Evolutionary conservation across 163 green algal genomes (phyloP).

Genomic region (Volvox carteri): DNA sequence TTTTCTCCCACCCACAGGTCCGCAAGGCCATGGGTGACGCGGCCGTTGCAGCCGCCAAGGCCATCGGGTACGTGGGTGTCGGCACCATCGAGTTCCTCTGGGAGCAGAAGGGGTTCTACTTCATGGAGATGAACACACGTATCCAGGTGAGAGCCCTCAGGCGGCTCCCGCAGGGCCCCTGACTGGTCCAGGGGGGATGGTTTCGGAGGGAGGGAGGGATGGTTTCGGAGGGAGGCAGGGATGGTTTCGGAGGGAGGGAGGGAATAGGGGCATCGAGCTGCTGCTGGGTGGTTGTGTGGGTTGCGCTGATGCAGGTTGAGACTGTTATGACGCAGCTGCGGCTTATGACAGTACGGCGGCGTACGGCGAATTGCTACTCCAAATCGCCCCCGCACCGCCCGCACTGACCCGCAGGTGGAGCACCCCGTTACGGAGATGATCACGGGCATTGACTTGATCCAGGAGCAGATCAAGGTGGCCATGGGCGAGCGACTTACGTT

Average conservation of each 20-base stretch:
- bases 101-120: slow-evolving; percentile 97
- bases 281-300: too few species aligned
- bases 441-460: slow-evolving; percentile 95
- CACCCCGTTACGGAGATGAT: slow-evolving; percentile 99
- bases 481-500: slow-evolving; percentile 87
- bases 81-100: slow-evolving; percentile 99
- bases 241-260: too few species aligned
- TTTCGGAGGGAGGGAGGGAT: too few species aligned
- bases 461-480: slow-evolving; percentile 96
- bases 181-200: too few species aligned
- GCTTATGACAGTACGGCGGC: too few species aligned
- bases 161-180: too few species aligned
- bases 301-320: too few species aligned
- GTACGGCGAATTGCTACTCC: too few species aligned
- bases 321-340: too few species aligned
- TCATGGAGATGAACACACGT: slow-evolving; percentile 99
- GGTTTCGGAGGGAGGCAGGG: too few species aligned
- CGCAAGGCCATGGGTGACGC: slow-evolving; percentile 95
- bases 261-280: too few species aligned
- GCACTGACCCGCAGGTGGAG: slow-evolving; percentile 95
- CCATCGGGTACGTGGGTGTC: slow-evolving; percentile 96
- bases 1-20: slow-evolving; percentile 72
- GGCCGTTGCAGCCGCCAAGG: slow-evolving; percentile 90
- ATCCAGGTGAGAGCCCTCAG: slow-evolving; percentile 93
- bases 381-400: too few species aligned